phyloP scores from a whole-genome alignment of 129 eudicot genomes.

The Helianthus annuus region DNA sequence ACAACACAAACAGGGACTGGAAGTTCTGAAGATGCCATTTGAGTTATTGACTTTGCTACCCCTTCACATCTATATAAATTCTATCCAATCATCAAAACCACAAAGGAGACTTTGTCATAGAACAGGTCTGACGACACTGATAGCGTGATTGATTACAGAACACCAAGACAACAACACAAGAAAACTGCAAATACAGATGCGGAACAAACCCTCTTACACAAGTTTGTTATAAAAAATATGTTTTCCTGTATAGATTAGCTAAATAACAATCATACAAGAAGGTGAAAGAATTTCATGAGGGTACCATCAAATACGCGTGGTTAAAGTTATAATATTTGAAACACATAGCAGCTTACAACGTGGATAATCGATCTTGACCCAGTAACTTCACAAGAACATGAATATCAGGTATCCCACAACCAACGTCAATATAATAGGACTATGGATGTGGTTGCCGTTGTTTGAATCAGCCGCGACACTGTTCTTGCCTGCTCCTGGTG shows the following conservation, averaged over 20 bases:
- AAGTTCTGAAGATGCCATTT: conserved; percentile 21
- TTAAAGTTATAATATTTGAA: conserved; percentile 20
- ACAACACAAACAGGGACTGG: conserved; percentile 32
- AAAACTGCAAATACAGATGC: neutral
- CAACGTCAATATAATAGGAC: conserved; percentile 25
- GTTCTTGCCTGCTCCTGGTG: conserved; percentile 32
- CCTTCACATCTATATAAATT: conserved; percentile 37
- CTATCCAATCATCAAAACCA: conserved; percentile 26
- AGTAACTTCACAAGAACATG: conserved; percentile 31
- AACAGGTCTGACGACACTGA: neutral
- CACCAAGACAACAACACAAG: neutral
- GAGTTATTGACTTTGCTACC: conserved; percentile 1
- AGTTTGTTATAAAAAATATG: neutral
- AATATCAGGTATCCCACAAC: conserved; percentile 23
- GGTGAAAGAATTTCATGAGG: conserved; percentile 23
- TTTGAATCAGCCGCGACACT: conserved; percentile 26
- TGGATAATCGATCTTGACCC: conserved; percentile 6
- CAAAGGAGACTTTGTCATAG: neutral
- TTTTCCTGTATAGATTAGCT: neutral
- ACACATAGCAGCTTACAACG: conserved; percentile 20
- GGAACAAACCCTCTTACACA: neutral
- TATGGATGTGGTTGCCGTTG: conserved; percentile 14
- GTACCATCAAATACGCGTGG: conserved; percentile 22
- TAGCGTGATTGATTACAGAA: neutral
- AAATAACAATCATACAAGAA: conserved; percentile 23